Evolutionary conservation across 257 asterid species (phyloP).

Genomic region (Nicotiana knightiana): DNA sequence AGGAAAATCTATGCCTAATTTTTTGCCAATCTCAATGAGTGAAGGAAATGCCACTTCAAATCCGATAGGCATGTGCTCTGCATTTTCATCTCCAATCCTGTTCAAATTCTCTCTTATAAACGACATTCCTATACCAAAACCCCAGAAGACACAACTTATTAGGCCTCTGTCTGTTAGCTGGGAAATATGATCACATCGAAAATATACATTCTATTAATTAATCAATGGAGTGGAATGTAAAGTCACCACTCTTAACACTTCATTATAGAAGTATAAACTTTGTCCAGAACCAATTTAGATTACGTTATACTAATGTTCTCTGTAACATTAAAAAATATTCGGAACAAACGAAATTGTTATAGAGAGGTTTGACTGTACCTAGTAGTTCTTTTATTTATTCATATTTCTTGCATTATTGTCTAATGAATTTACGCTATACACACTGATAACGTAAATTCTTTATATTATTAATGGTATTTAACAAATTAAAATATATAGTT

Average conservation of each 20-base stretch:
- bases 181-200: neutral
- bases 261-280: too few species aligned
- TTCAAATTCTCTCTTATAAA: slow-evolving; percentile 46
- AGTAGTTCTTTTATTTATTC: neutral
- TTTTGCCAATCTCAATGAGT: slow-evolving; percentile 55
- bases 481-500: too few species aligned
- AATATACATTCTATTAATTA: neutral
- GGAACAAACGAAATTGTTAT: too few species aligned
- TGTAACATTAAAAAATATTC: too few species aligned
- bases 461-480: too few species aligned
- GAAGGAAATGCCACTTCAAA: slow-evolving; percentile 92
- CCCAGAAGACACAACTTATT: neutral
- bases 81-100: slow-evolving; percentile 55
- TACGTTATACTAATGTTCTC: too few species aligned
- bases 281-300: too few species aligned
- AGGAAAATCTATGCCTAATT: slow-evolving; percentile 48
- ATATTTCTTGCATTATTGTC: neutral
- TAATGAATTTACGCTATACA: neutral
- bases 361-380: too few species aligned
- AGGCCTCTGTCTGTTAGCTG: neutral
- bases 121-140: slow-evolving; percentile 34
- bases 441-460: too few species aligned
- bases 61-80: slow-evolving; percentile 90
- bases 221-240: neutral
- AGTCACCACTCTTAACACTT: neutral